Evolutionary conservation across 164 flowering plant genomes (phyloP).

Genomic region (Tinospora cordifolia): DNA sequence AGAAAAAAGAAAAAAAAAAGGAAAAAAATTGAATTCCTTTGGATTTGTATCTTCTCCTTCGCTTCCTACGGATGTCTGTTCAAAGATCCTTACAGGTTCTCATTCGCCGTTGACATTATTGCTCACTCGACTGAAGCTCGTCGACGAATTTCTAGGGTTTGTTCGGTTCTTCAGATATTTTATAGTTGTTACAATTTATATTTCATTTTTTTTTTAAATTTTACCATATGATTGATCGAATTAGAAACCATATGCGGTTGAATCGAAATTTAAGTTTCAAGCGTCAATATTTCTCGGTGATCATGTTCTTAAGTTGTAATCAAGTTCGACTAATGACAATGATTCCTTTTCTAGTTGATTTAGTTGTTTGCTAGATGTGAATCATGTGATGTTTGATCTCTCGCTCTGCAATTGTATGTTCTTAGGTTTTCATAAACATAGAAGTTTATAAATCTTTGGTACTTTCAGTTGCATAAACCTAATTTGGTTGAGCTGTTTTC

Average conservation of each 20-base stretch:
- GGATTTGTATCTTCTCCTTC: background rate
- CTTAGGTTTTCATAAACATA: background rate
- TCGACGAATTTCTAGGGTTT: conserved; percentile 1
- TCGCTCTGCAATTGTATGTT: background rate
- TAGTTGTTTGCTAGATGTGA: background rate
- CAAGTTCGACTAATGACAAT: background rate
- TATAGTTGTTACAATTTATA: background rate
- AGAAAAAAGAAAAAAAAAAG: background rate
- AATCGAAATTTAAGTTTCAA: background rate
- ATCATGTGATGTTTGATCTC: background rate
- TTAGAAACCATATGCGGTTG: background rate
- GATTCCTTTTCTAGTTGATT: background rate
- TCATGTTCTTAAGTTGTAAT: background rate
- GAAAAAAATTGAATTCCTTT: background rate
- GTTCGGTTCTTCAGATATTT: background rate
- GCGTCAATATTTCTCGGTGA: background rate
- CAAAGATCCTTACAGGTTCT: background rate
- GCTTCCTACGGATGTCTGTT: background rate
- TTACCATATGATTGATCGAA: background rate
- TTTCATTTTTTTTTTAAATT: background rate
- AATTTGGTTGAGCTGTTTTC: background rate
- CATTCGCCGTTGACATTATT: background rate
- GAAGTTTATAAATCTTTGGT: background rate
- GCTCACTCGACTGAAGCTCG: background rate
- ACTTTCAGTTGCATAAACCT: background rate